phyloP scores from a whole-genome alignment of 1,139 yeast genomes.

The Hyphopichia buzzinii region DNA sequence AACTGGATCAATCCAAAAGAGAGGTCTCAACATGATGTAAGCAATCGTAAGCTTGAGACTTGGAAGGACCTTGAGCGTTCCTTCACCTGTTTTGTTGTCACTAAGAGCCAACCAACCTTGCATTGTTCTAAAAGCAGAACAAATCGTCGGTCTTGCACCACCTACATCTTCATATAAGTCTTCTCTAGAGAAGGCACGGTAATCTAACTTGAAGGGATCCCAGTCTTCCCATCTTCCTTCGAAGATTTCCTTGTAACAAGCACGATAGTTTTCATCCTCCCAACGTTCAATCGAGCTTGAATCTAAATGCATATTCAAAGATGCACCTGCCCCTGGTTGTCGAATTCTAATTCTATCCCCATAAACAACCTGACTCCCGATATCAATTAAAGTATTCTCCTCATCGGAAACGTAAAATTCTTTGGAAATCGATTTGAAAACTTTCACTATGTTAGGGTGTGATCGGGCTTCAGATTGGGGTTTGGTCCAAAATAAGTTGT shows the following conservation, averaged over 20 bases:
- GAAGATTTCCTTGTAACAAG: constrained; percentile 36
- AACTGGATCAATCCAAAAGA: constrained; percentile 30
- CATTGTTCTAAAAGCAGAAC: constrained; percentile 42
- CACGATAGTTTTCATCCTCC: constrained; percentile 40
- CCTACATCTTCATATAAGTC: constrained; percentile 28
- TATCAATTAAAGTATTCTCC: constrained; percentile 22
- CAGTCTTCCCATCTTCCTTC: constrained; percentile 48
- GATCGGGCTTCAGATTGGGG: constrained; percentile 42
- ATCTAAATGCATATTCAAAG: constrained; percentile 45
- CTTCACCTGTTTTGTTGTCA: constrained; percentile 38
- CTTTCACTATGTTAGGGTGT: constrained; percentile 32
- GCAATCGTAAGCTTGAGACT: constrained; percentile 35
- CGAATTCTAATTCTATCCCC: constrained; percentile 43
- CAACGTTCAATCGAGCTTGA: constrained; percentile 48
- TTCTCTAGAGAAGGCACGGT: constrained; percentile 32
- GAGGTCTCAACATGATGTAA: constrained; percentile 44
- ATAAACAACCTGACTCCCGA: constrained; percentile 31
- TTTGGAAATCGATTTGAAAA: constrained; percentile 28
- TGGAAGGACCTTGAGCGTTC: constrained; percentile 44
- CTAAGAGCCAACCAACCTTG: constrained; percentile 51
- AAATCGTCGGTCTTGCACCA: constrained; percentile 25
- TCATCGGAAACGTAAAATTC: constrained; percentile 30
- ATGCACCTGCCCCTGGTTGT: constrained; percentile 35
- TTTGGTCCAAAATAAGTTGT: constrained; percentile 42
- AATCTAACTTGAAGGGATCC: constrained; percentile 42